phyloP scores from a whole-genome alignment of 1,284 basidiomycete genomes.

The Porogramme epimiltina region DNA sequence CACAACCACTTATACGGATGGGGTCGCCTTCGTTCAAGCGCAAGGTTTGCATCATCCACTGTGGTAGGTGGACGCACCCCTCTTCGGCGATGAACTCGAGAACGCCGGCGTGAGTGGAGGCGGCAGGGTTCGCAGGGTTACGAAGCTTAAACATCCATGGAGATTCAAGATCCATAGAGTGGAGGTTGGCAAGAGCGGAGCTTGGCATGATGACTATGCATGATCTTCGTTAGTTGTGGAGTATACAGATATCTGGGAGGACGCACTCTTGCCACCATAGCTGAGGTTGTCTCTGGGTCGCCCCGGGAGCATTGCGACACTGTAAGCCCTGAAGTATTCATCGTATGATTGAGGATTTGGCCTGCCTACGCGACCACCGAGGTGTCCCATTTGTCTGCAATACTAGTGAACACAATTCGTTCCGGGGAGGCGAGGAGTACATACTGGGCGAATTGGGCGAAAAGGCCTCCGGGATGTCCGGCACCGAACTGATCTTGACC shows the following conservation, averaged over 20 bases:
- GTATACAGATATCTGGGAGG: slow-evolving; percentile 16
- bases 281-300: slow-evolving; percentile 85
- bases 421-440: slow-evolving; percentile 13
- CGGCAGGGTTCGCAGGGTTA: slow-evolving; percentile 85
- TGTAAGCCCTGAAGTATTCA: slow-evolving; percentile 85
- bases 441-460: slow-evolving; percentile 66
- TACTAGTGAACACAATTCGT: neutral
- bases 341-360: slow-evolving; percentile 70
- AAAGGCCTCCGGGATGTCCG: slow-evolving; percentile 48
- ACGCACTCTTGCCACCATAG: slow-evolving; percentile 97
- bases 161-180: slow-evolving; percentile 85
- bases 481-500: slow-evolving; percentile 51
- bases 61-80: slow-evolving; percentile 92
- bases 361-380: slow-evolving; percentile 46
- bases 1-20: slow-evolving; percentile 87
- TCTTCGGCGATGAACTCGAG: slow-evolving; percentile 99
- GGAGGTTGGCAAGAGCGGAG: slow-evolving; percentile 88
- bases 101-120: slow-evolving; percentile 94
- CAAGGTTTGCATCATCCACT: slow-evolving; percentile 99
- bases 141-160: slow-evolving; percentile 98
- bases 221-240: neutral
- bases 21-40: slow-evolving; percentile 93
- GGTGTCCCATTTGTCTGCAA: slow-evolving; percentile 53
- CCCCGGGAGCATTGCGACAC: slow-evolving; percentile 83
- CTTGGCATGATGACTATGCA: slow-evolving; percentile 94